Base-by-base conservation (phyloP, 148 eudicot genomes). In the Cornus kousa region DNA sequence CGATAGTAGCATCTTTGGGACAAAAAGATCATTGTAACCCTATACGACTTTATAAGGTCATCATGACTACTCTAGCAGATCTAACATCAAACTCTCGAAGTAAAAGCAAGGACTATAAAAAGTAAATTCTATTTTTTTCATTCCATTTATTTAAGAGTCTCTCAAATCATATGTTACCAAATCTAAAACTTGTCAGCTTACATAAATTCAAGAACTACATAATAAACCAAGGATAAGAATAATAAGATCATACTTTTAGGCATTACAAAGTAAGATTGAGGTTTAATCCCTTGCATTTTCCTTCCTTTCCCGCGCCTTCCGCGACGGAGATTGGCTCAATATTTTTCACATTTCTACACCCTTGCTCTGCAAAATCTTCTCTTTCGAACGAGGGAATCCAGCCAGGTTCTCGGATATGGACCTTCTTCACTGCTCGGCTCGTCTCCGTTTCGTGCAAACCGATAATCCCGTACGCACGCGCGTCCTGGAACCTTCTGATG, bases 191-290 rank as follows among this genome's bases (percentile, higher is more conserved):
- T 28, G 28, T 28, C 28, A 28, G 28, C 28, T 28, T 28, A 28
- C 28, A 28, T 35, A 35, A 35, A 35, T 35, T 35, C 37, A 35
- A 35, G 5, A 35, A 35, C 37, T 35, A 35, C 37, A 35, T 35
- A 35, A 35, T 2, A 35, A 35, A 3, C 3, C 3, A 1, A 28
- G 37, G 3, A 35, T 35, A 0, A 28, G 28, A 28, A 28, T 35
- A 2, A 35, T 35, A 2, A 2, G 4, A 35, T 8, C 77, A 7
- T 55, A 9, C 23, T 13, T 48, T 11, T 20, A 65, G 5, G 16
- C 70, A 14, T 80, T 75, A 86, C 82, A 86, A 70, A 62, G 82
- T 80, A 74, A 86, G 86, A 32, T 86, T 86, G 46, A 86, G 88
- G 78, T 86, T 84, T 68, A 86, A 77, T 7, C 43, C 31, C 70